Evolutionary conservation across 768 basidiomycete species (phyloP).

Genomic region (Suillus brevipes): DNA sequence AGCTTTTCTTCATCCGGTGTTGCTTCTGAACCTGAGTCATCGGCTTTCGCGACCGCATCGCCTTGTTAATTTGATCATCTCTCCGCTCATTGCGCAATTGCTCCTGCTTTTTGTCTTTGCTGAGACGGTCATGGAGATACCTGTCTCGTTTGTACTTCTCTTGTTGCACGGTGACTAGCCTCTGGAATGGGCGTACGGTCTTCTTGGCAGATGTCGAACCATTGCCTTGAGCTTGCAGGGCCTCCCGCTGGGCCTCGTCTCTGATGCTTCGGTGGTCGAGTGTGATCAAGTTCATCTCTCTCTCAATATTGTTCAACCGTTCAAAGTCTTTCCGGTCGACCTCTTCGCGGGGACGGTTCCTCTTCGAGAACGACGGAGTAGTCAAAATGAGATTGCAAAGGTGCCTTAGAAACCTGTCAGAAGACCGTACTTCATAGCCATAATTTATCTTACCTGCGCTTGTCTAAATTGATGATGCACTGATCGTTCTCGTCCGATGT

Average conservation of each 20-base stretch:
- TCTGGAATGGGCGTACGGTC: constrained; percentile 63
- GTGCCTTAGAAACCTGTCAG: constrained; percentile 46
- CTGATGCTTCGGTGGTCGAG: constrained; percentile 74
- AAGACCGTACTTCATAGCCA: neutral
- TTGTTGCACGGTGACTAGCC: constrained; percentile 60
- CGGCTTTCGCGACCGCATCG: constrained; percentile 61
- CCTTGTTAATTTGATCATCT: constrained; percentile 72
- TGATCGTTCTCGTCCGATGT: constrained; percentile 52
- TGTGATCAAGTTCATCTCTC: constrained; percentile 57
- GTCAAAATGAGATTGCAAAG: constrained; percentile 64
- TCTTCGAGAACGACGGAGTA: constrained; percentile 44
- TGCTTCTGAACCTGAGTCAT: constrained; percentile 61
- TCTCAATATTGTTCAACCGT: constrained; percentile 73
- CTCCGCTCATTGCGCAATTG: constrained; percentile 71
- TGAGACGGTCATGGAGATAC: constrained; percentile 63
- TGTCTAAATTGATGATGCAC: constrained; percentile 76
- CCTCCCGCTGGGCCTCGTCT: constrained; percentile 75
- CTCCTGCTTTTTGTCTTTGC: constrained; percentile 76
- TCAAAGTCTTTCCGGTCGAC: constrained; percentile 69
- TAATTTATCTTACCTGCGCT: constrained; percentile 59
- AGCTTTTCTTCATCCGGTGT: constrained; percentile 86
- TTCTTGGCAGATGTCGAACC: constrained; percentile 53
- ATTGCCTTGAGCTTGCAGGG: constrained; percentile 41
- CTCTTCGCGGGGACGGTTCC: constrained; percentile 52
- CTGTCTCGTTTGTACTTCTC: constrained; percentile 84